These are phyloP conservation scores for Canna indica DNA, from an alignment of 176 grass and related monocot genomes.

Conservation along the genomic window DNA sequence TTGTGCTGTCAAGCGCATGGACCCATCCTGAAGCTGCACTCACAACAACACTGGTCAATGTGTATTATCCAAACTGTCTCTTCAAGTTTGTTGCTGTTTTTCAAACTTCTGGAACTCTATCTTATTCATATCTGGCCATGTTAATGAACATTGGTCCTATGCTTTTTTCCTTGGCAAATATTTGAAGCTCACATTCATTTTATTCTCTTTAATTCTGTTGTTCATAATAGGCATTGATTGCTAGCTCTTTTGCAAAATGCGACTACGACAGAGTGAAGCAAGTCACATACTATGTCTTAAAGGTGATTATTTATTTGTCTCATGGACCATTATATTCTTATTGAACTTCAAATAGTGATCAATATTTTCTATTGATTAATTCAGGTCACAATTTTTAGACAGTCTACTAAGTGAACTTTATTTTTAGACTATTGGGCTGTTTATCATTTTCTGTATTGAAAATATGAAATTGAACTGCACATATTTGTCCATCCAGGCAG, in stretches of 20 bases:
- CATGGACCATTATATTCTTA: neutral
- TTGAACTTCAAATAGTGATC: neutral
- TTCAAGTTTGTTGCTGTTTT: too few relatives aligned
- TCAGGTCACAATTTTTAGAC: conserved; percentile 6
- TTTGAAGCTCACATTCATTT: too few relatives aligned
- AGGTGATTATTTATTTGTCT: conserved; percentile 40
- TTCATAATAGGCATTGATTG: conserved; percentile 57
- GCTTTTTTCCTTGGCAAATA: too few relatives aligned
- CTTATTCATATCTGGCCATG: too few relatives aligned
- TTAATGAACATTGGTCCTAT: too few relatives aligned
- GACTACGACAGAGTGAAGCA: conserved; percentile 73
- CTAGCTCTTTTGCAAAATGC: conserved; percentile 63
- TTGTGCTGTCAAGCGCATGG: too few relatives aligned
- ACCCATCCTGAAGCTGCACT: too few relatives aligned
- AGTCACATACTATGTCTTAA: conserved; percentile 42
- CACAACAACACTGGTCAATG: too few relatives aligned
- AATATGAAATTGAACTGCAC: conserved; percentile 6
- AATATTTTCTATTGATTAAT: neutral
- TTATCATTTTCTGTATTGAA: neutral
- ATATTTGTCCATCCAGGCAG: conserved; percentile 47
- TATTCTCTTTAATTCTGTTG: neutral
- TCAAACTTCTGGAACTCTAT: too few relatives aligned
- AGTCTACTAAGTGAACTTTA: conserved; percentile 12
- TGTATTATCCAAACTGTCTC: too few relatives aligned
- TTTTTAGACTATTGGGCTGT: neutral